Evolutionary conservation across 2,329 filamentous ascomycete genomes (phyloP).

Genomic region (Cercospora sp.): DNA sequence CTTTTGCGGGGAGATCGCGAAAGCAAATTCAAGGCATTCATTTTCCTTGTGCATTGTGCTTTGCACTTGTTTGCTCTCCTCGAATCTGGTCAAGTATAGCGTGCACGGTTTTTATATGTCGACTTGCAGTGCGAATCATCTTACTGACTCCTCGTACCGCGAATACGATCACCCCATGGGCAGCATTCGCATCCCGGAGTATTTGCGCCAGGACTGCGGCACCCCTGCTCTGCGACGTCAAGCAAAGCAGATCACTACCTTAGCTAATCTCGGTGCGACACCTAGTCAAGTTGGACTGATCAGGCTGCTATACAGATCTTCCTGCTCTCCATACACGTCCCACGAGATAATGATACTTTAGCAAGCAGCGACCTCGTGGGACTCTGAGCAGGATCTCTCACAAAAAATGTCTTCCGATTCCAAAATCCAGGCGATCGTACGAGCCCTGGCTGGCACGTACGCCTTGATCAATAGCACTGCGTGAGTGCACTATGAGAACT

Average conservation of each 20-base stretch:
- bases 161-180: not conserved
- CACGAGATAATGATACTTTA: not conserved
- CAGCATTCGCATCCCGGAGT: not conserved
- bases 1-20: not conserved
- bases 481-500: not conserved
- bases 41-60: not conserved
- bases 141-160: not conserved
- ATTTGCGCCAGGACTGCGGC: not conserved
- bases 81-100: not conserved
- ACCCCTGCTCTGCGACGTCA: not conserved
- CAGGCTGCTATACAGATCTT: not conserved
- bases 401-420: not conserved
- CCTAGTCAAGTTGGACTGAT: not conserved
- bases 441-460: conserved; percentile 6
- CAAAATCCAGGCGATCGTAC: not conserved
- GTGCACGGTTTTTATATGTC: not conserved
- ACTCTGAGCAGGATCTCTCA: not conserved
- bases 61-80: not conserved
- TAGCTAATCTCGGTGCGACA: conserved; percentile 1
- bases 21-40: not conserved
- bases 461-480: conserved; percentile 7
- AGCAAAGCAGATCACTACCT: not conserved
- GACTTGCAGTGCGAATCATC: not conserved
- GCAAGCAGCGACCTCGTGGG: not conserved
- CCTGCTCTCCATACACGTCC: not conserved